A percentile compares a stretch with the other conserved stretches of the same genome.
These are phyloP conservation scores for Creolimax fragrantissima DNA, from an alignment of 78 protist genomes.

Conservation along the genomic window DNA sequence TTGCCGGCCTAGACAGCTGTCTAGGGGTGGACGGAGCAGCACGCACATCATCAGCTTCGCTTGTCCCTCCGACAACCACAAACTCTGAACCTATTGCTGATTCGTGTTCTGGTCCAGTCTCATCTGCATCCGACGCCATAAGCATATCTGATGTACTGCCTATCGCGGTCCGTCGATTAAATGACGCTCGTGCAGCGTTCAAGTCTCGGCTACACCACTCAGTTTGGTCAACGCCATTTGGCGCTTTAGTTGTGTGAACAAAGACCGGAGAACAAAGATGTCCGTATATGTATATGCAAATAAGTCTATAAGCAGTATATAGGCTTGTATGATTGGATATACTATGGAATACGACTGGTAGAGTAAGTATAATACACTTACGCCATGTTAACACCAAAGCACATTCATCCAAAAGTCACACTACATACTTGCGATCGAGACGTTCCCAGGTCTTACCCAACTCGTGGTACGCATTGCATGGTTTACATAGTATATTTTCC, in stretches of 20 bases:
- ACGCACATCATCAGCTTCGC: neutral
- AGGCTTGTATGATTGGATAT: neutral
- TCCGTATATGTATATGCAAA: too few relatives aligned
- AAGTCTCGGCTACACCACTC: neutral
- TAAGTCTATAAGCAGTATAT: too few relatives aligned
- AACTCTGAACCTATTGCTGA: too few relatives aligned
- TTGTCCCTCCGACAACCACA: neutral
- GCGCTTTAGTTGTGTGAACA: too few relatives aligned
- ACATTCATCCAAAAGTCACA: neutral
- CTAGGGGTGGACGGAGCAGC: neutral
- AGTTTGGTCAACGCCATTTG: too few relatives aligned
- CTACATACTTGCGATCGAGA: neutral
- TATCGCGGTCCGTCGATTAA: neutral
- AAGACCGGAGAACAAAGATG: too few relatives aligned
- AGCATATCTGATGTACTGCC: neutral
- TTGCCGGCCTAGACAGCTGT: neutral
- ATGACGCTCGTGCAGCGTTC: neutral
- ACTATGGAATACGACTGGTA: neutral
- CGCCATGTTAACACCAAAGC: neutral
- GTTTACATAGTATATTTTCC: neutral
- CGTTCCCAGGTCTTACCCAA: neutral
- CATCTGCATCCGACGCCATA: neutral
- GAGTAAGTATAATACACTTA: neutral
- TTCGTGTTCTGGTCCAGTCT: too few relatives aligned
- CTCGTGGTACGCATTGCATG: conserved; percentile 16